Evolutionary conservation across 345 rosid genomes (phyloP).

Genomic region (Euclidium syriacum): DNA sequence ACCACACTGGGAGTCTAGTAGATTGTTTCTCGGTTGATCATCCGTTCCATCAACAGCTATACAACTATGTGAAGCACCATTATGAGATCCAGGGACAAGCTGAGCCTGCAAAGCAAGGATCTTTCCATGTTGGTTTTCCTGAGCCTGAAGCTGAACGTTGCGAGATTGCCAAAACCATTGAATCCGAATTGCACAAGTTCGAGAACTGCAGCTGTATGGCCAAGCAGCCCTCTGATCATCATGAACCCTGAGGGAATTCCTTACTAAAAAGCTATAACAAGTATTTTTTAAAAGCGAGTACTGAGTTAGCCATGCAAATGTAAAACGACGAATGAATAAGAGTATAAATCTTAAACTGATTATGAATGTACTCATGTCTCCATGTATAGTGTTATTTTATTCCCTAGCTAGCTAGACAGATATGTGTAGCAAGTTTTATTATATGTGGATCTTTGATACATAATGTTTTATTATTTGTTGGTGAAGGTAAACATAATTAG

Average conservation of each 20-base stretch:
- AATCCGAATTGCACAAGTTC: slow-evolving; percentile 66
- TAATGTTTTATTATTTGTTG: background rate
- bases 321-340: slow-evolving; percentile 12
- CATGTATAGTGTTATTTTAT: slow-evolving; percentile 23
- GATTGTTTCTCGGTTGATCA: slow-evolving; percentile 72
- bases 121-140: slow-evolving; percentile 83
- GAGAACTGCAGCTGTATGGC: slow-evolving; percentile 43
- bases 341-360: slow-evolving; percentile 9
- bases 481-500: background rate
- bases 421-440: background rate
- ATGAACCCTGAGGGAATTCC: background rate
- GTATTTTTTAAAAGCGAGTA: background rate
- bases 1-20: slow-evolving; percentile 29
- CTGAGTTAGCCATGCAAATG: slow-evolving; percentile 13
- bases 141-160: slow-evolving; percentile 54
- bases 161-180: slow-evolving; percentile 65
- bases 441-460: background rate
- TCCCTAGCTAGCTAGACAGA: background rate
- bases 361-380: background rate
- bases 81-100: slow-evolving; percentile 28
- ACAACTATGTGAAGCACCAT: slow-evolving; percentile 74
- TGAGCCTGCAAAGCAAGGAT: slow-evolving; percentile 69
- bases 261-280: no score
- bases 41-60: slow-evolving; percentile 85
- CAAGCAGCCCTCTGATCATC: slow-evolving; percentile 22